These are phyloP conservation scores for Achaetomiella virescens DNA, from an alignment of 495 filamentous ascomycete genomes.

Conservation along the genomic window DNA sequence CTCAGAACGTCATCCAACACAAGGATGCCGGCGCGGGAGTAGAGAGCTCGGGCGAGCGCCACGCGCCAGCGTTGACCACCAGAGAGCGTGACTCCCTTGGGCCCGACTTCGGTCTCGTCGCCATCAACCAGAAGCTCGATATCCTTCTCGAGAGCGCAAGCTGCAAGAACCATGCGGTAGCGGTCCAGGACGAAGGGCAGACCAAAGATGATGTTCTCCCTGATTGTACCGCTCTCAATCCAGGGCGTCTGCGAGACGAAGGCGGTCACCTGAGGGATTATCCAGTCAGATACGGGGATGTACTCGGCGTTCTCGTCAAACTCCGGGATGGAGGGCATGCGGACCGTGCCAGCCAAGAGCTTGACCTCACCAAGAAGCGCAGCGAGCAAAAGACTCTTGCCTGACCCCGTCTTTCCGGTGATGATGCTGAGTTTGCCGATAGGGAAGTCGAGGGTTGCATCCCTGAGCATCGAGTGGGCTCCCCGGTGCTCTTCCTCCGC, in stretches of 20 bases:
- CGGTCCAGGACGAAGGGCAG: slow-evolving; percentile 39
- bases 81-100: slow-evolving; percentile 62
- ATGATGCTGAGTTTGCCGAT: slow-evolving; percentile 52
- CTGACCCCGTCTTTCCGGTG: slow-evolving; percentile 50
- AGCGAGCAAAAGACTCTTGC: slow-evolving; percentile 53
- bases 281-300: slow-evolving; percentile 48
- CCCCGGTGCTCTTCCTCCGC: slow-evolving; percentile 12
- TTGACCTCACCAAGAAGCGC: slow-evolving; percentile 54
- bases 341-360: slow-evolving; percentile 38
- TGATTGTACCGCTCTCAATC: slow-evolving; percentile 50
- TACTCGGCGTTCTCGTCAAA: slow-evolving; percentile 21
- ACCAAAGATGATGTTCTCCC: slow-evolving; percentile 55
- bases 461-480: slow-evolving; percentile 32
- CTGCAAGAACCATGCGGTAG: slow-evolving; percentile 52
- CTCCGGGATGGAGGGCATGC: slow-evolving; percentile 34
- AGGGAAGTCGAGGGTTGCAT: slow-evolving; percentile 55
- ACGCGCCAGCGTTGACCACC: slow-evolving; percentile 68
- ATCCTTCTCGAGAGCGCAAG: slow-evolving; percentile 60
- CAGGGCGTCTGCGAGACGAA: slow-evolving; percentile 57
- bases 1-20: slow-evolving; percentile 66
- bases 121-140: slow-evolving; percentile 57
- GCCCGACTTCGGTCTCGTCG: slow-evolving; percentile 64
- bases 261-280: slow-evolving; percentile 52
- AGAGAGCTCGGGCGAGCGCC: slow-evolving; percentile 63
- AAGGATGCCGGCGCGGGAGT: slow-evolving; percentile 57